Evolutionary conservation across 805 yeast species (phyloP), one percentile per base, ranked within the genome.

Genomic region (Brettanomyces naardenensis): DNA sequence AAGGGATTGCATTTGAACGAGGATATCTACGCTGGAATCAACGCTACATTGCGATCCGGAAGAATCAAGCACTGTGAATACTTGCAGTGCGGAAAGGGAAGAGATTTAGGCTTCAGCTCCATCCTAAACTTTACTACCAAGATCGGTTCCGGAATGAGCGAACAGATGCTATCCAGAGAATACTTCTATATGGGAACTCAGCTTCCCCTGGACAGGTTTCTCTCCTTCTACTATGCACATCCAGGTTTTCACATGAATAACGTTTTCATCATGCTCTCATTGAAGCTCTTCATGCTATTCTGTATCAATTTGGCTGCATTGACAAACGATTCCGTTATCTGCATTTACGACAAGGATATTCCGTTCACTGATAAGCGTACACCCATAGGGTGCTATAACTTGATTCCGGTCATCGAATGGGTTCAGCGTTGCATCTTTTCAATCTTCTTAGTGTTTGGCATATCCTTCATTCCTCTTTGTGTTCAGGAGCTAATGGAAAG

Each of bases 121-220:
- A 83, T 84, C 52, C 69, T 81, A 58, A 83, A 81, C 56, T 84
- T 84, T 61, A 81, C 85, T 5, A 80, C 90, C 18, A 84, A 84
- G 53, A 83, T 84, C 58, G 94, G 94, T 33, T 86, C 92, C 38
- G 94, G 92, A 42, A 84, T 84, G 94, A 90, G 92, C 34, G 94
- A 84, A 52, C 94, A 84, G 54, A 77, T 82, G 75, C 66, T 84
- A 40, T 82, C 90, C 4, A 68, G 94, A 49, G 94, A 84, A 55
- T 83, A 83, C 58, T 84, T 75, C 57, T 82, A 83, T 53, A 65
- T 84, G 44, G 83, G 89, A 1, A 78, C 88, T 3, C 86, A 80
- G 44, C 62, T 84, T 27, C 87, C 90, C 2, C 61, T 83, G 44
- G 92, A 84, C 52, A 66, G 92, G 49, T 83, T 84, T 62, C 61